These are phyloP conservation scores for Leersia perrieri DNA, from an alignment of 176 grass and related monocot genomes.

Conservation along the genomic window DNA sequence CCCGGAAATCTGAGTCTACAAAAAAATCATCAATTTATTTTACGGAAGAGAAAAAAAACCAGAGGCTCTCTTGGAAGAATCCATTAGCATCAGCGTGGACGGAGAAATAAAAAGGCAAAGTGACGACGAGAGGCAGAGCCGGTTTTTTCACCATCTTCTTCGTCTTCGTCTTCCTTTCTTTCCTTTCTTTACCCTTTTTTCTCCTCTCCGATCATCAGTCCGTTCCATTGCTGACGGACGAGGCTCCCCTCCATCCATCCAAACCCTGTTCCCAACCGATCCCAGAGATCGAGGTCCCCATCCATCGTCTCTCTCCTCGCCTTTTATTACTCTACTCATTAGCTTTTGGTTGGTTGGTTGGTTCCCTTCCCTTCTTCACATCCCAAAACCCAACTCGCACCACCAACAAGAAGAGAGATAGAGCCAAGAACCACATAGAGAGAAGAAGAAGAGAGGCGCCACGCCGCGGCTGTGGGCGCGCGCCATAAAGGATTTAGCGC, in stretches of 20 bases:
- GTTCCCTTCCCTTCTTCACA: conserved; percentile 43
- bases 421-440: not conserved
- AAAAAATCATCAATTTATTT: not conserved
- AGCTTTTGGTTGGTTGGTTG: conserved; percentile 47
- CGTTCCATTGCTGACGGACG: not conserved
- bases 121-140: not conserved
- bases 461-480: conserved; percentile 28
- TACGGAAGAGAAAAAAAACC: not conserved
- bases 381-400: conserved; percentile 27
- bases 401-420: not conserved
- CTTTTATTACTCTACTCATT: conserved; percentile 42
- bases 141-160: no score
- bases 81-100: no score
- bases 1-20: not conserved
- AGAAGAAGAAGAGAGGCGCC: not conserved
- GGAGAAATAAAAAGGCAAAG: not conserved
- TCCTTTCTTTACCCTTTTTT: not conserved
- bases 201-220: not conserved
- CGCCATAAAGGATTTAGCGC: conserved; percentile 30
- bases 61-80: not conserved
- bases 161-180: not conserved
- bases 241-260: not conserved
- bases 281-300: conserved; percentile 39
- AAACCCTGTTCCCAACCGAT: conserved; percentile 28
- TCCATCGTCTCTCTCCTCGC: conserved; percentile 5